Evolutionary conservation across 2,329 filamentous ascomycete genomes (phyloP).

Genomic region (Phaeosphaeria sp.): DNA sequence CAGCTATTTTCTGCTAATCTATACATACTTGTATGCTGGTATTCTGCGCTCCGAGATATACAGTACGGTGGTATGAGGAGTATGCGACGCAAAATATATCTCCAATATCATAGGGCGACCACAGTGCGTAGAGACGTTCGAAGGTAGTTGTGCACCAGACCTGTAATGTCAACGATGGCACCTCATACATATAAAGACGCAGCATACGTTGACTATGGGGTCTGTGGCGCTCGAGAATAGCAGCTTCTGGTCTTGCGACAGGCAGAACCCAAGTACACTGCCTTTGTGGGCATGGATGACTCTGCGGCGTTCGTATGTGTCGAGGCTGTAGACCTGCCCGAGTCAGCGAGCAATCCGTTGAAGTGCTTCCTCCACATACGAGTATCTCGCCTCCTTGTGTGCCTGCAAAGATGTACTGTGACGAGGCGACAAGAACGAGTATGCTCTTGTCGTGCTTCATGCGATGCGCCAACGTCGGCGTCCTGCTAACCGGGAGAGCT

Average conservation of each 20-base stretch:
- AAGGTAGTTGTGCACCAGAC: slow-evolving; percentile 84
- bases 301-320: slow-evolving; percentile 80
- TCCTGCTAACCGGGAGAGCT: slow-evolving; percentile 9
- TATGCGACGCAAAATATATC: slow-evolving; percentile 97
- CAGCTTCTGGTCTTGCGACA: slow-evolving; percentile 75
- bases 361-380: slow-evolving; percentile 50
- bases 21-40: slow-evolving; percentile 69
- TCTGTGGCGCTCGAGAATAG: slow-evolving; percentile 95
- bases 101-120: slow-evolving; percentile 91
- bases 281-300: slow-evolving; percentile 89
- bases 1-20: background rate
- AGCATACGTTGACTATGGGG: slow-evolving; percentile 79
- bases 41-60: slow-evolving; percentile 93
- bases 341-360: slow-evolving; percentile 18
- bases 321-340: slow-evolving; percentile 76
- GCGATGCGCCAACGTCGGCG: slow-evolving; percentile 74
- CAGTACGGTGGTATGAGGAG: slow-evolving; percentile 76
- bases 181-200: too few species aligned
- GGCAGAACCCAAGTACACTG: slow-evolving; percentile 83
- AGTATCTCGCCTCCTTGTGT: slow-evolving; percentile 93
- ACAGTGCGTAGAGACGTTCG: slow-evolving; percentile 82
- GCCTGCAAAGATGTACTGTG: slow-evolving; percentile 85
- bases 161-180: slow-evolving; percentile 40
- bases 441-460: slow-evolving; percentile 80
- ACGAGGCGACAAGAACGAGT: slow-evolving; percentile 80